These are phyloP conservation scores for Phialophora verrucosa DNA, from an alignment of 2,329 filamentous ascomycete species.

Conservation along the genomic window DNA sequence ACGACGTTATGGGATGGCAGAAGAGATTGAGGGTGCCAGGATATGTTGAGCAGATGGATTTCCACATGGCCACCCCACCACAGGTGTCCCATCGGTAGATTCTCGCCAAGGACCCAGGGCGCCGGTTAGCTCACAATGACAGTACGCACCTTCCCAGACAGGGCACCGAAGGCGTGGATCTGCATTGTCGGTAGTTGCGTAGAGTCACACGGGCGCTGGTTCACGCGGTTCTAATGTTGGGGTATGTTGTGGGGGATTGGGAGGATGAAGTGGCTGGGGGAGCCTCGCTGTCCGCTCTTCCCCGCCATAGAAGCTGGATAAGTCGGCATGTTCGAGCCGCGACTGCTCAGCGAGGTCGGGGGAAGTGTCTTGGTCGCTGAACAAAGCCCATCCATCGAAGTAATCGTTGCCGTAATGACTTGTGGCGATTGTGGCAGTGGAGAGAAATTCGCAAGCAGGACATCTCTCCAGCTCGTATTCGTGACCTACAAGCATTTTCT, in stretches of 20 bases:
- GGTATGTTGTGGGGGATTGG: slow-evolving; percentile 9
- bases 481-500: slow-evolving; percentile 4
- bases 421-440: background rate
- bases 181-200: slow-evolving; percentile 13
- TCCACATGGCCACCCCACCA: background rate
- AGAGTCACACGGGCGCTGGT: background rate
- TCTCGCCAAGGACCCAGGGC: background rate
- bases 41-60: background rate
- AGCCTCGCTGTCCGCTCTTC: background rate
- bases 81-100: background rate
- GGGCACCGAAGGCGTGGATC: background rate
- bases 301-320: background rate
- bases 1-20: background rate
- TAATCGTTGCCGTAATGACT: background rate
- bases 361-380: background rate
- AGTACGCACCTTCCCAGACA: background rate
- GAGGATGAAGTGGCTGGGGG: background rate
- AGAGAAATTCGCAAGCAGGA: background rate
- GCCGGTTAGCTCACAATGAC: background rate
- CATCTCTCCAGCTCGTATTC: background rate
- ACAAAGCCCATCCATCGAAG: background rate
- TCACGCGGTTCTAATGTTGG: background rate
- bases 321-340: background rate
- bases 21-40: background rate
- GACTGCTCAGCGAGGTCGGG: background rate